Base-by-base conservation (phyloP, 2,329 filamentous ascomycete genomes). In the Diaporthe sp. region DNA sequence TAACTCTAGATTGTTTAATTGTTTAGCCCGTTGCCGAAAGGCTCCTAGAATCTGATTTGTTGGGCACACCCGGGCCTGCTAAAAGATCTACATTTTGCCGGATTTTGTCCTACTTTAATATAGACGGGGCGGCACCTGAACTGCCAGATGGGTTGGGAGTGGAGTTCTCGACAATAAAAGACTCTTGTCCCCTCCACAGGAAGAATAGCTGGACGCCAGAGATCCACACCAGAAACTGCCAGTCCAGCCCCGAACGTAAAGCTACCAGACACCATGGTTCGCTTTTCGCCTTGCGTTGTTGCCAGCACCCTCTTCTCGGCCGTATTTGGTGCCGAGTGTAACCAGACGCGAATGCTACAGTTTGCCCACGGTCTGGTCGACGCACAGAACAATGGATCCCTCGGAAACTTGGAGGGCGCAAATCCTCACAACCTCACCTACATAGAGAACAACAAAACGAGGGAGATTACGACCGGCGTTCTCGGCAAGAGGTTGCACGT, bases 361-460 rank as follows among this genome's bases (percentile, higher is more conserved):
- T 69, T 69, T 15, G 65, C 65, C n/a, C n/a, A 69, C 49, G 65
- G 65, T 31, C 65, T 69, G n/a, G 65, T 69, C 9, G 65, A 69
- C n/a, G 65, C 65, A 34, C 65, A 69, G 49, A 69, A 69, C 13
- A 39, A 22, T 55, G 65, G 65, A 55, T 69, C 65, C 17, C 65
- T 69, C 34, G 49, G 49, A 15, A 55, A 69, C n/a, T 25, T 69
- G 34, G 31, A 55, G 2, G 65, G 65, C n/a, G 65, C 65, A 22
- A 55, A 69, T 17, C 65, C 65, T 8, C 25, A 69, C 34, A 79
- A 81, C 72, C 80, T 82, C 76, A 79, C 79, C 13, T 82, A 82
- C 75, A 6, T 81, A 57, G 80, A 82, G 77, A 81, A 82, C 74
- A 81, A 81, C 76, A 77, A 78, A 70, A 81, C 80, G 28, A 70